These are phyloP conservation scores for Thermomyces lanuginosus DNA, from an alignment of 2,329 filamentous ascomycete genomes.

Conservation along the genomic window DNA sequence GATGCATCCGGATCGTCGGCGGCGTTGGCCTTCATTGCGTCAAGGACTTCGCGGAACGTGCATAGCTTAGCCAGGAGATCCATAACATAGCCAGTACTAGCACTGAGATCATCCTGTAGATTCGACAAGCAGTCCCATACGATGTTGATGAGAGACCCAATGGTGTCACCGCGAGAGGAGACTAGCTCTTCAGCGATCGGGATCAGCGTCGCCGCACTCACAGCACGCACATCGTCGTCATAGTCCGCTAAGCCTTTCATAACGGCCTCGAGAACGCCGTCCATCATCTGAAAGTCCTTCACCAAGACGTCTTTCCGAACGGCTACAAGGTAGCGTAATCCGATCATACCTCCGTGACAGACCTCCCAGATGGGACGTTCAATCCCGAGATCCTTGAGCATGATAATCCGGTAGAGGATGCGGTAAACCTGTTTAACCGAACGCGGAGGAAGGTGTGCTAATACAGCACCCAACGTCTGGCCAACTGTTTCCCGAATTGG, in stretches of 20 bases:
- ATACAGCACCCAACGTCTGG: slow-evolving; percentile 74
- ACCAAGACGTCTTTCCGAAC: slow-evolving; percentile 85
- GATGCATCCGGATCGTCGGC: slow-evolving; percentile 69
- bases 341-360: slow-evolving; percentile 96
- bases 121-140: slow-evolving; percentile 97
- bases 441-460: slow-evolving; percentile 63
- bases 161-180: slow-evolving; percentile 57
- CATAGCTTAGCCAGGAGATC: slow-evolving; percentile 91
- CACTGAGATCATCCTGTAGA: slow-evolving; percentile 89
- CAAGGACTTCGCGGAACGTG: slow-evolving; percentile 78
- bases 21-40: slow-evolving; percentile 85
- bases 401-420: slow-evolving; percentile 75
- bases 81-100: slow-evolving; percentile 97
- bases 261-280: slow-evolving; percentile 79
- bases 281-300: slow-evolving; percentile 68
- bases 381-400: slow-evolving; percentile 66
- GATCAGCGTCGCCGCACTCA: slow-evolving; percentile 92
- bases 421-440: slow-evolving; percentile 75
- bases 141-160: slow-evolving; percentile 75
- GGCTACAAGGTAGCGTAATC: slow-evolving; percentile 83
- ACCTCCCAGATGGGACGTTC: slow-evolving; percentile 75
- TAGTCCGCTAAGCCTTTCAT: slow-evolving; percentile 85
- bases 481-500: slow-evolving; percentile 92
- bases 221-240: slow-evolving; percentile 91
- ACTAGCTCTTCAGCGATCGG: slow-evolving; percentile 95